Conservation (phyloP, 2,329 filamentous ascomycete species). For the Knufia petricola region DNA sequence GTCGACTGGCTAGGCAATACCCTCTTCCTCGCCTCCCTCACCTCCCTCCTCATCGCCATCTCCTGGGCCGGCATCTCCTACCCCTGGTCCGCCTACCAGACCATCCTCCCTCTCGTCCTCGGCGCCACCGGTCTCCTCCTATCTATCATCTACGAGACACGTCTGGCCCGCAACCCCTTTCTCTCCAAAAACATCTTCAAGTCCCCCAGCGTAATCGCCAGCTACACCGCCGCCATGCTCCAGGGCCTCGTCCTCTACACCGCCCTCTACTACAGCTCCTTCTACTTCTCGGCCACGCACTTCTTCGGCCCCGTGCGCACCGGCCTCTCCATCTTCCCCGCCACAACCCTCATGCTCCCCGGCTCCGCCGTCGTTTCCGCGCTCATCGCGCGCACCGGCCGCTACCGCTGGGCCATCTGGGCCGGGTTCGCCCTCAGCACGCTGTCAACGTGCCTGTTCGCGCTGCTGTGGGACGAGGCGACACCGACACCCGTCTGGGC, state of each 20-base stretch:
- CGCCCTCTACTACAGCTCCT: slow-evolving; percentile 34
- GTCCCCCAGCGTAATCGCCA: slow-evolving; percentile 27
- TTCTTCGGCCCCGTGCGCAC: slow-evolving; percentile 27
- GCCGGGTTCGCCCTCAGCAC: slow-evolving; percentile 33
- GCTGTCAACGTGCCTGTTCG: slow-evolving; percentile 30
- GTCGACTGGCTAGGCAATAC: slow-evolving; percentile 37
- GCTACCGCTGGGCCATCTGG: slow-evolving; percentile 35
- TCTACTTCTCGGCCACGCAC: slow-evolving; percentile 34
- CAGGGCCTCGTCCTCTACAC: slow-evolving; percentile 37
- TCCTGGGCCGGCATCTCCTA: slow-evolving; percentile 35
- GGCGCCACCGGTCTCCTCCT: slow-evolving; percentile 27
- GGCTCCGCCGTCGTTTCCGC: slow-evolving; percentile 26
- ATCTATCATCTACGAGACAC: slow-evolving; percentile 30
- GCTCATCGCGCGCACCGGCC: slow-evolving; percentile 28
- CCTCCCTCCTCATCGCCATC: slow-evolving; percentile 33
- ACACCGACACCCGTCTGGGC: slow-evolving; percentile 31
- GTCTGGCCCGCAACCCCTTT: slow-evolving; percentile 28
- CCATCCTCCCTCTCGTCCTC: slow-evolving; percentile 31
- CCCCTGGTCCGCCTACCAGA: slow-evolving; percentile 32
- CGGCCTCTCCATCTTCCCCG: slow-evolving; percentile 32
- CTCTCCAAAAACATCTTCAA: slow-evolving; percentile 32
- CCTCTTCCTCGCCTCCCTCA: slow-evolving; percentile 32
- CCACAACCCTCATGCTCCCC: slow-evolving; percentile 25
- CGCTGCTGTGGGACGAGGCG: slow-evolving; percentile 27
- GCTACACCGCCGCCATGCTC: slow-evolving; percentile 34